phyloP scores from a whole-genome alignment of 495 filamentous ascomycete genomes.

The Xylaria venustula region DNA sequence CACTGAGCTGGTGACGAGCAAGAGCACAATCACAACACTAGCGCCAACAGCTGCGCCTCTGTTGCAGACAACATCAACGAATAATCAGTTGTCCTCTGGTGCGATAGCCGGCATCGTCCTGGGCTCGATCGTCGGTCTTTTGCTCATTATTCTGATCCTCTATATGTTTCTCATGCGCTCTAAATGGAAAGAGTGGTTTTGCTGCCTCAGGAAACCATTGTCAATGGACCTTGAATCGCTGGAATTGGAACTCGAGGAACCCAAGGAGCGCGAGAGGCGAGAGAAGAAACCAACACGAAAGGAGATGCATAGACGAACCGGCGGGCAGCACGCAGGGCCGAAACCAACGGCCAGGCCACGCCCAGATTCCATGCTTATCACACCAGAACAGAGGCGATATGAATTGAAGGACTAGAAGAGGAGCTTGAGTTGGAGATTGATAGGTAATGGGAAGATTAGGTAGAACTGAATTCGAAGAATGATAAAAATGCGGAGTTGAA shows the following conservation, averaged over 20 bases:
- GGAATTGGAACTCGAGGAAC: too few relatives aligned
- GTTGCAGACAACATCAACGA: neutral
- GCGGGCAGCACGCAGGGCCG: too few relatives aligned
- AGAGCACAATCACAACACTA: neutral
- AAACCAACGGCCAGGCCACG: neutral
- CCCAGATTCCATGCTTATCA: neutral
- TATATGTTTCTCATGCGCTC: conserved; percentile 6
- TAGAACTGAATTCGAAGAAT: too few relatives aligned
- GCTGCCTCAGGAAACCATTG: too few relatives aligned
- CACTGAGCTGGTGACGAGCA: neutral
- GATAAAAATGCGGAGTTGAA: too few relatives aligned
- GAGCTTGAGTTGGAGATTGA: neutral
- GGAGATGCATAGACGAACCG: too few relatives aligned
- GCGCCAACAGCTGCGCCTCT: neutral
- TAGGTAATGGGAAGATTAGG: neutral
- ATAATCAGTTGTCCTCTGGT: neutral
- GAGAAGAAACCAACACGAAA: neutral
- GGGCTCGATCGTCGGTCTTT: neutral
- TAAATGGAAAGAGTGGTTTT: neutral
- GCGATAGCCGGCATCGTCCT: neutral
- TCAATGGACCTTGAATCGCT: too few relatives aligned
- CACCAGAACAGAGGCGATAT: neutral
- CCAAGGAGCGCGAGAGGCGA: too few relatives aligned
- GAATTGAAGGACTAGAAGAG: neutral
- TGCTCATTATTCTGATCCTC: conserved; percentile 2